Evolutionary conservation across 345 rosid genomes (phyloP), one percentile per base, ranked within the genome.

Genomic region (Eucalyptus sp.): DNA sequence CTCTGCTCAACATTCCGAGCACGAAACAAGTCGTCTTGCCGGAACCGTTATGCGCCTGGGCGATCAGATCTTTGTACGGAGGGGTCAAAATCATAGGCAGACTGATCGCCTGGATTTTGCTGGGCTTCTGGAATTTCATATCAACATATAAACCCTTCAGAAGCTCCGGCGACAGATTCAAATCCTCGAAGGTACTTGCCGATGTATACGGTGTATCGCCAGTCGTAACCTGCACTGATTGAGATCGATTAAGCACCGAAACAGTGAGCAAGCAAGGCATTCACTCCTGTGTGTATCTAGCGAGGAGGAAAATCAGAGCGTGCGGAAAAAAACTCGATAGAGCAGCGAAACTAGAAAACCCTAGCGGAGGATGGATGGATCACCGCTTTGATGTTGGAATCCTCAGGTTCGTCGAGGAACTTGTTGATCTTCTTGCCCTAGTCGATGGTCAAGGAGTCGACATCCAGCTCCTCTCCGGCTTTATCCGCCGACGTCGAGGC

Each of bases 1-100:
- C 96, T 22, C 99, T 98, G 87, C 96, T 95, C 88, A 98, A 66
- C 99, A 98, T 98, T 48, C 99, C 99, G 37, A 98, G 97, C 56
- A 96, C 98, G 86, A 98, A 98, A 90, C 99, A 98, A 33, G 99
- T 98, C 0, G 99, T 98, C 93, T 98, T 98, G 9, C 99, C 99
- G 83, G 99, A 97, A 81, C 99, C 99, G 88, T 97, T 98, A 88
- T 95, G 99, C 2, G 99, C 99, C 91, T 98, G 99, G 15, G 99
- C 99, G 20, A 98, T 93, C 87, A 98, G 91, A 92, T 98, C 92
- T 92, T 95, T 94, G 91, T 93, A 90, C 2, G 99, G 99, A 24
- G 99, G n/a, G 14, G 95, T 97, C 91, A 98, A 88, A 12, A 98
- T 98, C 99, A 98, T 98, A 1, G 99, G 99, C 89, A 98, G 92